Conservation (phyloP, 176 grass and related monocot genomes). For the Rhipidocladum racemiflorum region DNA sequence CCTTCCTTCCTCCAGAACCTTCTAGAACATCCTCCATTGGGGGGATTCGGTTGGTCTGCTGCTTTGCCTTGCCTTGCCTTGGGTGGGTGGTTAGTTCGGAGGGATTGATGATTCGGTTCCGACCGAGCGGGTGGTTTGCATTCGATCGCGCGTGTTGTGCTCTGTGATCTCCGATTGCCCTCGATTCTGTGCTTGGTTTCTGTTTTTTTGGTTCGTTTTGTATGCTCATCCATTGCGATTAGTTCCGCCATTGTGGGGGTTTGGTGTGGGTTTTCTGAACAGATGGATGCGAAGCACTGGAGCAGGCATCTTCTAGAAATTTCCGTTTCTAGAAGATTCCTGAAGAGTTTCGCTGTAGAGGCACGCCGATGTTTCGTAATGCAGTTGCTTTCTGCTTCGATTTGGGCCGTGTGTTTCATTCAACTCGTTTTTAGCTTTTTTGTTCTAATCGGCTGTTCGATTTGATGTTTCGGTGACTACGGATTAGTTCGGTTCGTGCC, state of each 20-base stretch:
- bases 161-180: too few relatives aligned
- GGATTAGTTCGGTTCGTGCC: neutral
- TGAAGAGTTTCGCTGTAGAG: neutral
- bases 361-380: conserved; percentile 6
- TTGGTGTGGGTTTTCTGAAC: neutral
- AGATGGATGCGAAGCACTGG: neutral
- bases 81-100: neutral
- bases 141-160: neutral
- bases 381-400: conserved; percentile 17
- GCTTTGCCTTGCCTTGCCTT: neutral
- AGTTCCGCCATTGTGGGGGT: neutral
- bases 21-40: conserved; percentile 15
- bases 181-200: neutral
- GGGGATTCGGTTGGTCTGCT: neutral
- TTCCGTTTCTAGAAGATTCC: neutral
- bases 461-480: neutral
- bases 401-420: neutral
- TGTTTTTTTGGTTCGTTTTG: neutral
- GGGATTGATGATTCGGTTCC: neutral
- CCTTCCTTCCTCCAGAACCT: neutral
- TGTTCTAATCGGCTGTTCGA: neutral
- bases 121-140: neutral
- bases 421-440: neutral
- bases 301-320: neutral
- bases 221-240: neutral